These are phyloP conservation scores for Daldinia childiae DNA, from an alignment of 495 filamentous ascomycete genomes.

Conservation along the genomic window DNA sequence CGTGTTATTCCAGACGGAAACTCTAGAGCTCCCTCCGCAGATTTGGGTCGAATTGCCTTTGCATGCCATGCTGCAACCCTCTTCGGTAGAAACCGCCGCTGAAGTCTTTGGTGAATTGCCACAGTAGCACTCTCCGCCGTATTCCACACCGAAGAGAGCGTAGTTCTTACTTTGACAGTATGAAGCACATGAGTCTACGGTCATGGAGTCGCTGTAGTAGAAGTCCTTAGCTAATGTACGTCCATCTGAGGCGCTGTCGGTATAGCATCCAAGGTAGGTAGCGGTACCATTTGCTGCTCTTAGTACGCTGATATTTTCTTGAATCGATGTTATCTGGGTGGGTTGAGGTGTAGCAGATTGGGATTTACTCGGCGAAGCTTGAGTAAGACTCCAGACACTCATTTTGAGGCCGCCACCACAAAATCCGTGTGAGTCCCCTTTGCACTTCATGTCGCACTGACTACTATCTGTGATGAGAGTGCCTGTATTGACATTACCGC, in stretches of 20 bases:
- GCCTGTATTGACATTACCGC: conserved; percentile 43
- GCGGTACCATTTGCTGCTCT: conserved; percentile 23
- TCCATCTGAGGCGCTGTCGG: conserved; percentile 17
- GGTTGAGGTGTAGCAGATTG: background rate
- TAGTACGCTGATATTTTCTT: background rate
- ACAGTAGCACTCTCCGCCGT: conserved; percentile 49
- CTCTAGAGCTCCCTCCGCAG: conserved; percentile 36
- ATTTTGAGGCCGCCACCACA: conserved; percentile 52
- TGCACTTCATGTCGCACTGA: conserved; percentile 52
- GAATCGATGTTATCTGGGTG: background rate
- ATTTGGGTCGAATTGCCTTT: conserved; percentile 41
- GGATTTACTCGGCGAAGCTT: background rate
- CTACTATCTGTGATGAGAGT: conserved; percentile 41
- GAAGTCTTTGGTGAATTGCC: conserved; percentile 35
- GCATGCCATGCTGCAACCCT: conserved; percentile 51
- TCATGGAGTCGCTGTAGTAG: conserved; percentile 30
- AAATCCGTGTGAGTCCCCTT: conserved; percentile 50
- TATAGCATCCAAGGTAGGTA: conserved; percentile 24
- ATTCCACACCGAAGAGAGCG: conserved; percentile 41
- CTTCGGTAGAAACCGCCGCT: background rate
- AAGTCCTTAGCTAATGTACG: conserved; percentile 22
- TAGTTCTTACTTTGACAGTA: conserved; percentile 40
- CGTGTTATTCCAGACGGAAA: conserved; percentile 35
- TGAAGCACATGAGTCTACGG: conserved; percentile 32
- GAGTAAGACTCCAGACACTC: conserved; percentile 37